Evolutionary conservation across 805 yeast species (phyloP).

Genomic region (Wilhelminamyces savonicus): DNA sequence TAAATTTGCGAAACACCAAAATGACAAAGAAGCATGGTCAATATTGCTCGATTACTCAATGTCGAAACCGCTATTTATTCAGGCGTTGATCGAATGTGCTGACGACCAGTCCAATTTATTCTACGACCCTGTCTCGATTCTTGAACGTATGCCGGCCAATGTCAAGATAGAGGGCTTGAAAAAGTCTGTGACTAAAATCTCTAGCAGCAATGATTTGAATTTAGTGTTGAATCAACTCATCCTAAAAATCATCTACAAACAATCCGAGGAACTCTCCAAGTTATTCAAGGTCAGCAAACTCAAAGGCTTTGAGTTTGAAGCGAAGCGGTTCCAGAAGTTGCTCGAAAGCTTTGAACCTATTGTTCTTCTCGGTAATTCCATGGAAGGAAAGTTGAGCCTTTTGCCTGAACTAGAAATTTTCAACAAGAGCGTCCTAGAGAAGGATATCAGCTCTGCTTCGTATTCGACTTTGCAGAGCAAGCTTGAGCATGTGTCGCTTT

Average conservation of each 20-base stretch:
- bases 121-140: slow-evolving; percentile 61
- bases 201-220: slow-evolving; percentile 54
- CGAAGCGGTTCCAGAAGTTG: no score
- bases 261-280: slow-evolving; percentile 22
- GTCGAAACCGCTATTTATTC: slow-evolving; percentile 69
- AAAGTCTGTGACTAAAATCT: slow-evolving; percentile 52
- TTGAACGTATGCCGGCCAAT: slow-evolving; percentile 56
- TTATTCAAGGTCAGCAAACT: slow-evolving; percentile 14
- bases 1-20: slow-evolving; percentile 60
- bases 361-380: no score
- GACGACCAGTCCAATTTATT: slow-evolving; percentile 43
- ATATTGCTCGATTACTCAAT: slow-evolving; percentile 65
- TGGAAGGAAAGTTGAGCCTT: no score
- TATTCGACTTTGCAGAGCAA: no score
- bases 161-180: slow-evolving; percentile 63
- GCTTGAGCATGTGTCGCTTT: no score
- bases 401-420: no score
- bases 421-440: no score
- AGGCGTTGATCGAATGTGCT: slow-evolving; percentile 62
- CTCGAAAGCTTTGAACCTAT: not conserved
- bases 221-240: slow-evolving; percentile 50
- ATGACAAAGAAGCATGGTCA: slow-evolving; percentile 78
- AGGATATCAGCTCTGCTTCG: no score
- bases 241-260: slow-evolving; percentile 25
- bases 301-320: slow-evolving; percentile 23